A percentile compares a stretch with the other conserved stretches of the same genome.
Evolutionary conservation across 495 filamentous ascomycete genomes (phyloP).

Genomic region (Penicillium nucicola): DNA sequence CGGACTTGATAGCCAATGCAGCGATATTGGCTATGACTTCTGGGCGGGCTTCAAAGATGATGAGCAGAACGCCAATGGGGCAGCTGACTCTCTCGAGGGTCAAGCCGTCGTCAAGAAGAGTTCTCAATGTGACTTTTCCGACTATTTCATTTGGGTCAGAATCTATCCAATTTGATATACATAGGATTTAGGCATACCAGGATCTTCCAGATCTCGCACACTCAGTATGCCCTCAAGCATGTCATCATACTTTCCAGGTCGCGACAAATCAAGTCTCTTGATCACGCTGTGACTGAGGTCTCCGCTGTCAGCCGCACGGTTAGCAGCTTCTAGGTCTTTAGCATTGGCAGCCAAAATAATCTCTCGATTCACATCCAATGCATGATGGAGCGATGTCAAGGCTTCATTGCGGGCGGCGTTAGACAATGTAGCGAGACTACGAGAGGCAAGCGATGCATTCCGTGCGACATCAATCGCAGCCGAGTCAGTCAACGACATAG

Average conservation of each 20-base stretch:
- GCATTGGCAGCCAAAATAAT: slow-evolving; percentile 83
- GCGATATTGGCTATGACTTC: slow-evolving; percentile 99
- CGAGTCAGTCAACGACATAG: slow-evolving; percentile 75
- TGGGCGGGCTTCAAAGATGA: slow-evolving; percentile 96
- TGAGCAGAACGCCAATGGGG: slow-evolving; percentile 92
- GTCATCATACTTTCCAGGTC: slow-evolving; percentile 90
- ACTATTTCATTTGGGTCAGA: slow-evolving; percentile 50
- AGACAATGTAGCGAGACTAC: slow-evolving; percentile 63
- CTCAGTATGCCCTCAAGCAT: slow-evolving; percentile 96
- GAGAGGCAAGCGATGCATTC: slow-evolving; percentile 68
- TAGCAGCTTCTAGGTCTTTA: slow-evolving; percentile 71
- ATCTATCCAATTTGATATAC: neutral
- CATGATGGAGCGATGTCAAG: slow-evolving; percentile 73
- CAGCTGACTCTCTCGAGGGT: slow-evolving; percentile 82
- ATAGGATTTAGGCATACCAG: slow-evolving; percentile 49
- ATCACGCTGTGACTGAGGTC: slow-evolving; percentile 78
- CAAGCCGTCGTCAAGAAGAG: slow-evolving; percentile 83
- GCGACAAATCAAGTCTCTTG: slow-evolving; percentile 83
- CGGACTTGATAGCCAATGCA: slow-evolving; percentile 94
- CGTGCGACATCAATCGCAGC: slow-evolving; percentile 63
- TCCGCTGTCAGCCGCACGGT: slow-evolving; percentile 66
- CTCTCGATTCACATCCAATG: slow-evolving; percentile 62
- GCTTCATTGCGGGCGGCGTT: slow-evolving; percentile 73
- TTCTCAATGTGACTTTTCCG: slow-evolving; percentile 78
- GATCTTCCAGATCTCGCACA: slow-evolving; percentile 83